Base-by-base conservation (phyloP, 495 filamentous ascomycete species). In the Penicillium psychrofluorescens region DNA sequence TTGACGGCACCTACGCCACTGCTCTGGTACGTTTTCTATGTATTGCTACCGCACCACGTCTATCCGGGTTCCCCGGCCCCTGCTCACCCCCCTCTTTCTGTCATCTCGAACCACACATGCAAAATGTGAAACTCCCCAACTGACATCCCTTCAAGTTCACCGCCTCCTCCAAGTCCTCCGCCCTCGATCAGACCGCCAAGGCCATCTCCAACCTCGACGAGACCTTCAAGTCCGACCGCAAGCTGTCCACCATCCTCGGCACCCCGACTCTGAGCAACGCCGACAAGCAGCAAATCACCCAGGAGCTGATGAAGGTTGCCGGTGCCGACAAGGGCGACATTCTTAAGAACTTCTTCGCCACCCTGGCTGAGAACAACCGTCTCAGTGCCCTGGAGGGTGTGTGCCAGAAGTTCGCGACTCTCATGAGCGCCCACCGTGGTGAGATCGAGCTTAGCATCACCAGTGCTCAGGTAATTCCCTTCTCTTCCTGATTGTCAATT, bases 1-100 rank as follows among this genome's bases (percentile, higher is more conserved):
- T 98, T 70, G 92, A 96, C 68, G 92, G 92, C 58, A 97, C 91
- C 61, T 98, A 98, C 74, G 94, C 92, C 59, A 87, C 81, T 76
- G 92, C 92, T 74, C 76, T 98, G 82, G 92, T 98, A 88, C 65
- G 57, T 39, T 39, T 29, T 29, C 41, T 22, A 4, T 22, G 22
- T 6, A 22, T 22, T 22, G 22, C 22, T 22, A 22, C 4, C 22
- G 22, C 22, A 22, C 6, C 6, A 4, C 22, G 22, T 22, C 22
- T 22, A 41, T 46, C 42, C 50, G 50, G 53, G 38, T 55, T 45
- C 32, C 43, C 40, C 46, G 45, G 42, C 48, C 53, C 45, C 46
- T 41, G 55, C 45, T 45, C 43, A 36, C 44, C 43, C 41, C 43
- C 40, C 29, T 46, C 16, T 44, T 38, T 62, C 49, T 44, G 41